Evolutionary conservation across 495 filamentous ascomycete species (phyloP), one percentile per base, ranked within the genome.

Genomic region (Penicillium cosmopolitanum): DNA sequence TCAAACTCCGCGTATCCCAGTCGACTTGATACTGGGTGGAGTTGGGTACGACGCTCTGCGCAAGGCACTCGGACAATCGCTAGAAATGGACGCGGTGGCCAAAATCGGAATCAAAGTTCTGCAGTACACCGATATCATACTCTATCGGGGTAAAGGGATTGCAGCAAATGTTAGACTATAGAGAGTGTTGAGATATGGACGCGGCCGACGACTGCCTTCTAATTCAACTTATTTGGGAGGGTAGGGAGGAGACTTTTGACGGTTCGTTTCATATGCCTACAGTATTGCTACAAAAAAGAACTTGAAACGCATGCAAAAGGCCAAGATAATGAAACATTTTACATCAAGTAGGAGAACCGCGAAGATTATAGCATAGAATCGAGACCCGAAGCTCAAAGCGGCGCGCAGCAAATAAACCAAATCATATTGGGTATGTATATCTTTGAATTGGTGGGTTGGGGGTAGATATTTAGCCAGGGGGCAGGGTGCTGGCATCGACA

Each of bases 401-500:
- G 58, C 34, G 47, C 48, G 58, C 55, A 57, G 55, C 60, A 50
- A 61, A 60, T 23, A 52, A 55, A 61, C 64, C 62, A 64, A 63
- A 50, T 63, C 38, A 50, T 56, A 66, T 69, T 66, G 65, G 67
- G 64, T 66, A 63, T 67, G 64, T 60, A 52, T 60, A 34, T 50
- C 62, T 66, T 66, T 60, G 33, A 54, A 28, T 57, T 58, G 25
- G 23, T 28, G 50, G 55, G 10, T 51, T 54, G 33, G 28, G 34
- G 43, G 33, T 50, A 34, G 33, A 53, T 28, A 52, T 62, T 85
- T 90, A 98, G 71, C 95, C 95, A 56, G 95, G 95, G 55, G 95
- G 95, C 25, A 98, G 85, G 54, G 91, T 85, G 82, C 91, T 96
- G 61, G 87, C 88, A 62, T 98, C 95, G 21, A 98, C 94, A 65